Evolutionary conservation across 2,329 filamentous ascomycete species (phyloP), one percentile per base, ranked within the genome.

Genomic region (Zelopaecilomyces penicillatus): DNA sequence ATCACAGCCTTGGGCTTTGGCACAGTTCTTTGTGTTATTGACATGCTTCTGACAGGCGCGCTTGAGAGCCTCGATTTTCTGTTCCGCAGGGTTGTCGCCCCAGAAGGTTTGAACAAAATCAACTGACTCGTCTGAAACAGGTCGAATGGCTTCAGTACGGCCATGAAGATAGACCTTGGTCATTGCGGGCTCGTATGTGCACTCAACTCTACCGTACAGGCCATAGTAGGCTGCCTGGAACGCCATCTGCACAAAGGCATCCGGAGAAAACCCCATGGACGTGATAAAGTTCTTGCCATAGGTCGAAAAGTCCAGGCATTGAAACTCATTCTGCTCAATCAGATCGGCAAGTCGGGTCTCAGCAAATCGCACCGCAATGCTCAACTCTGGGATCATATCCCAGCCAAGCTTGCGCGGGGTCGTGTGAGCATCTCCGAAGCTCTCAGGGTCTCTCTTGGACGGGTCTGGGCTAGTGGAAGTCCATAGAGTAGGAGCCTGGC

Each of bases 261-360:
- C 93, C 0, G 93, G 91, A 0, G 91, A 97, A 66, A 97, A 94
- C 6, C 91, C 91, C 83, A 94, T 94, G 0, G 85, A 88, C 0
- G 89, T 97, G 65, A 98, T 96, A 61, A 96, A 96, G 65, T 93
- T 95, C 73, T 96, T 96, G 53, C 93, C 93, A 56, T 95, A 98
- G 27, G 83, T 80, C 40, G 72, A 69, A 55, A 97, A 97, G 54
- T 97, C 91, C 4, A 97, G 74, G 9, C 89, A 94, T 50, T 89
- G 78, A 57, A 97, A 96, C 65, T 98, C 93, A 58, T 96, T 95
- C 63, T 98, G 93, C 60, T 91, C 85, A 55, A 98, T 95, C 35
- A 97, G 73, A 63, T 98, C 93, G 19, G 93, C 89, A 6, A 98
- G 75, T 33, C 93, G 79, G 0, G 91, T 96, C 68, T 98, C 93